A percentile compares a stretch with the other conserved stretches of the same genome.
These are phyloP conservation scores for Astrocystis sublimbata DNA, from an alignment of 495 filamentous ascomycete species.

Conservation along the genomic window DNA sequence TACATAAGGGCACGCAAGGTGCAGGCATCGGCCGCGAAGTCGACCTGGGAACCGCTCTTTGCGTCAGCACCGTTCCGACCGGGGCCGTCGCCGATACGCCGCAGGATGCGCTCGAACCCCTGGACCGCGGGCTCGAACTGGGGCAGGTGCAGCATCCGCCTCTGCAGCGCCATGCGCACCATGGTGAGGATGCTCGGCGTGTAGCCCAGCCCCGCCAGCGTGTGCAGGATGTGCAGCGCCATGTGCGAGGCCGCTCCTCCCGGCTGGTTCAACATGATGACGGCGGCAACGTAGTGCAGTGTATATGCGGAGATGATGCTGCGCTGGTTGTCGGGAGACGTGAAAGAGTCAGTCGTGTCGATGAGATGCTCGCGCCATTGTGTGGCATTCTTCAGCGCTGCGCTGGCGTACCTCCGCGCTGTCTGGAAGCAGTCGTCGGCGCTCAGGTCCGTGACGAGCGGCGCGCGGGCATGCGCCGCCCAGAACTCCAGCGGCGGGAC, in stretches of 20 bases:
- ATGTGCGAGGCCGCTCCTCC: background rate
- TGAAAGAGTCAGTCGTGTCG: background rate
- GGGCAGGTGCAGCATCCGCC: background rate
- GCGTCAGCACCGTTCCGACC: background rate
- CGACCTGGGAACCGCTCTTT: background rate
- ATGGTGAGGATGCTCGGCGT: constrained; percentile 21
- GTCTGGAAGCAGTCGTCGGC: constrained; percentile 24
- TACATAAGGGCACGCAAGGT: constrained; percentile 20
- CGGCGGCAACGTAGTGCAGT: constrained; percentile 21
- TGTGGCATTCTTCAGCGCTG: constrained; percentile 20
- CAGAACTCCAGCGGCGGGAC: constrained; percentile 32
- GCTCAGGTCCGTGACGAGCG: constrained; percentile 23
- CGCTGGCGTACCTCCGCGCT: constrained; percentile 25
- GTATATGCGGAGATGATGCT: constrained; percentile 8
- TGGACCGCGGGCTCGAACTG: constrained; percentile 18
- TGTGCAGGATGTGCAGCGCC: constrained; percentile 23
- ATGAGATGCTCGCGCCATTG: constrained; percentile 3
- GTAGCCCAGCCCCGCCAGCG: constrained; percentile 15
- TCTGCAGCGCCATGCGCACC: constrained; percentile 8
- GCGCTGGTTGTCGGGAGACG: constrained; percentile 8
- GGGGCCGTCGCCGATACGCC: constrained; percentile 1
- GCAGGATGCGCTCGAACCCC: constrained; percentile 8
- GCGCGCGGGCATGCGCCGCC: background rate
- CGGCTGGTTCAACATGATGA: background rate
- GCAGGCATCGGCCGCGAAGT: constrained; percentile 25